Percentiles rank a stretch among this genome's conserved stretches.
Conservation (phyloP, 306 rosid species). For the Luffa aegyptiaca region DNA sequence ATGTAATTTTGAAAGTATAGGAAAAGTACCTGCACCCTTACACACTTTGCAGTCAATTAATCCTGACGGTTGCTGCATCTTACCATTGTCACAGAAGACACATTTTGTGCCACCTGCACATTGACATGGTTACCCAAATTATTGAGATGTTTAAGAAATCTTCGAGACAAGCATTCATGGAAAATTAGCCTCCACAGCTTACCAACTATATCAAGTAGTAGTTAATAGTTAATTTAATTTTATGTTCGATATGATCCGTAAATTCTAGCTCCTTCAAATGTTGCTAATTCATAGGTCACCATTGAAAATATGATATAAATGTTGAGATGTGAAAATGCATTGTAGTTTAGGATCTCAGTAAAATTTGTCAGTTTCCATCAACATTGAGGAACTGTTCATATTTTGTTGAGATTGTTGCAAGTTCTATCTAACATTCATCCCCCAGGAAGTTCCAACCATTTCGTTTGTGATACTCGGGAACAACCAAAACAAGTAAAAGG, state of each 20-base stretch:
- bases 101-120: slow-evolving; percentile 88
- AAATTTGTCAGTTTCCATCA: not conserved
- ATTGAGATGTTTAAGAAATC: not conserved
- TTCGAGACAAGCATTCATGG: not conserved
- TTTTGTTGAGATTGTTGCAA: not conserved
- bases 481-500: not conserved
- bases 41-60: slow-evolving; percentile 79
- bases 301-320: too few species aligned
- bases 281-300: too few species aligned
- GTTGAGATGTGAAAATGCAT: not conserved
- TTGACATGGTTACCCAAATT: not conserved
- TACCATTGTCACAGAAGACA: slow-evolving; percentile 71
- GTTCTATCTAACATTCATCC: not conserved
- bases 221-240: not conserved
- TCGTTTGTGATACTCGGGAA: not conserved
- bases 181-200: not conserved
- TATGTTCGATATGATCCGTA: not conserved
- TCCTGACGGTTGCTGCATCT: slow-evolving; percentile 74
- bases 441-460: not conserved
- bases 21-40: slow-evolving; percentile 81
- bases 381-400: too few species aligned
- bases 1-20: not conserved
- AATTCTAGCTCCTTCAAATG: not conserved
- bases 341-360: not conserved
- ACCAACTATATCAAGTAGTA: not conserved